Evolutionary conservation across 306 rosid species (phyloP), one percentile per base, ranked within the genome.

Genomic region (Gynostemma pentaphyllum): DNA sequence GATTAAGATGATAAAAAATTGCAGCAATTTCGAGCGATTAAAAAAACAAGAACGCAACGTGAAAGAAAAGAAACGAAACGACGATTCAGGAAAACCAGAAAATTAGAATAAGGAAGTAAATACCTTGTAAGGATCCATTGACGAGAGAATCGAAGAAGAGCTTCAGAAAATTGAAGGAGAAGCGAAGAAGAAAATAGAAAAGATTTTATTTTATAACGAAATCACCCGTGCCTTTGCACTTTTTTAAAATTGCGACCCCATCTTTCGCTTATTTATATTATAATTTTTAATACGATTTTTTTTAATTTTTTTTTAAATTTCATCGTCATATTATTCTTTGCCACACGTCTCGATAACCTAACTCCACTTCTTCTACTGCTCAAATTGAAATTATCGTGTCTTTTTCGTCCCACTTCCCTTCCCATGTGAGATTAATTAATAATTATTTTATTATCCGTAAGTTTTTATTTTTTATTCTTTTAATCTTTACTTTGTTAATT

Each of bases 41-140:
- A 59, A 32, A 60, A 39, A 21, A 18, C 0, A 60, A 36, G 48
- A 13, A 10, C 22, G 14, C 37, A 21, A 0, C 22, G 11, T 2
- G 18, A 39, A 34, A 34, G 7, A 39, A 26, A 40, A 23, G 22
- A 2, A 60, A 0, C 45, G 11, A 16, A 65, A 18, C 4, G n/a
- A n/a, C n/a, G n/a, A 9, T 2, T 6, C 0, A 29, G 7, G 9
- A 21, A 46, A 48, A 8, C 8, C 6, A 59, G 5, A 64, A 12
- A 45, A 66, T 23, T 36, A 45, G 32, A 21, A 15, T 0, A 9
- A 57, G 21, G 41, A 32, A 4, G 22, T 26, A 36, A 1, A 57
- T 73, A 83, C 86, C 87, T 75, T 81, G 82, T 79, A 79, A 45
- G 90, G 90, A 76, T 84, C 90, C 90, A 84, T 84, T 64, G 70